phyloP scores from a whole-genome alignment of 2,329 filamentous ascomycete genomes.

The Cadophora gregata region DNA sequence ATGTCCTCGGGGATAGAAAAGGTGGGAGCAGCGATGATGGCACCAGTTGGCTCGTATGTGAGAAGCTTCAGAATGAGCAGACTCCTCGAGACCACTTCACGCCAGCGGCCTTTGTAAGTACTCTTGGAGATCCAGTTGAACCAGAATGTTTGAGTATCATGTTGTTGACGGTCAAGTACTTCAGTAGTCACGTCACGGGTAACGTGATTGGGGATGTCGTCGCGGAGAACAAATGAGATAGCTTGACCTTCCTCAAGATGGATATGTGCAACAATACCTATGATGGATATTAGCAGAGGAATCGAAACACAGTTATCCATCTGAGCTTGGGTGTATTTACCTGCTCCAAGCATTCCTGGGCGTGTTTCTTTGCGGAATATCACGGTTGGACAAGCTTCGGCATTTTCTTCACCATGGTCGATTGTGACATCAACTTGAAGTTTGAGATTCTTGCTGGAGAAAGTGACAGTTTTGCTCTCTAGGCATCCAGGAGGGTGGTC shows the following conservation, averaged over 20 bases:
- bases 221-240: slow-evolving; percentile 71
- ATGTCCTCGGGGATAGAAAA: slow-evolving; percentile 80
- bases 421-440: slow-evolving; percentile 73
- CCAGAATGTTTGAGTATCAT: slow-evolving; percentile 75
- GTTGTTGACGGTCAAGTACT: slow-evolving; percentile 66
- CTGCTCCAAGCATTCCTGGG: slow-evolving; percentile 62
- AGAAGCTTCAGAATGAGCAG: slow-evolving; percentile 78
- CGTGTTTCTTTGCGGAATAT: slow-evolving; percentile 60
- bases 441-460: slow-evolving; percentile 62
- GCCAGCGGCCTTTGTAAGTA: slow-evolving; percentile 74
- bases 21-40: slow-evolving; percentile 77
- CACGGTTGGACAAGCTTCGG: slow-evolving; percentile 57
- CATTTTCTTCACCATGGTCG: slow-evolving; percentile 60
- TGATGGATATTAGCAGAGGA: neutral
- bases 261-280: slow-evolving; percentile 62
- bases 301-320: neutral
- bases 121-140: slow-evolving; percentile 74
- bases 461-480: slow-evolving; percentile 66
- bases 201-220: slow-evolving; percentile 63
- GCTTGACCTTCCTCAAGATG: slow-evolving; percentile 69
- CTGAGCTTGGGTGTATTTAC: neutral
- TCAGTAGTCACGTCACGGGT: slow-evolving; percentile 62
- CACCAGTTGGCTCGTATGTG: slow-evolving; percentile 79
- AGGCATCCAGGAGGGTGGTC: slow-evolving; percentile 48
- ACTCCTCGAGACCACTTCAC: slow-evolving; percentile 73